A percentile compares a stretch with the other conserved stretches of the same genome.
phyloP scores from a whole-genome alignment of 441 rosid species.

The Daphne laureola region DNA sequence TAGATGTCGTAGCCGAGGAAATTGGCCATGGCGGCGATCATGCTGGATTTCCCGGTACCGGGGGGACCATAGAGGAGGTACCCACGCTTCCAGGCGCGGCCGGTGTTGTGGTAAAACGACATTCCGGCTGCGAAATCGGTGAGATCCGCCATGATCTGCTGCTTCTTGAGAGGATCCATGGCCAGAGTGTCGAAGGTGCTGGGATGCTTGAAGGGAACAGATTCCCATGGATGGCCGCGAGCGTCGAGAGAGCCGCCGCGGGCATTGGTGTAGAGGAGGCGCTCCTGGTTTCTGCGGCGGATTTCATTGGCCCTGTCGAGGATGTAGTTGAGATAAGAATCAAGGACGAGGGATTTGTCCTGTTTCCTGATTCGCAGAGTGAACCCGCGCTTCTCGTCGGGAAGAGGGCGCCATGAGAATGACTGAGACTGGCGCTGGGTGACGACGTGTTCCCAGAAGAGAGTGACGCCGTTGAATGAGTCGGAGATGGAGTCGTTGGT shows the following conservation, averaged over 20 bases:
- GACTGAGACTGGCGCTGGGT: conserved; percentile 62
- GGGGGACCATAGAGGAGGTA: conserved; percentile 77
- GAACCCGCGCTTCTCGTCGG: conserved; percentile 88
- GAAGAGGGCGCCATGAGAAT: conserved; percentile 80
- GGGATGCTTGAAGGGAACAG: conserved; percentile 84
- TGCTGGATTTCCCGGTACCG: conserved; percentile 72
- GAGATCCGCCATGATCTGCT: conserved; percentile 53
- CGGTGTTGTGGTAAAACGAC: conserved; percentile 66
- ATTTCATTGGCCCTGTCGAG: conserved; percentile 64
- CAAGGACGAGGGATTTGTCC: conserved; percentile 50
- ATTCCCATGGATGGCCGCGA: conserved; percentile 91
- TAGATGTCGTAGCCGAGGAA: conserved; percentile 60
- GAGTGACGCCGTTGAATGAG: conserved; percentile 40
- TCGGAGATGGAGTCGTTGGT: conserved; percentile 72
- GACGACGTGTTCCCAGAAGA: conserved; percentile 80
- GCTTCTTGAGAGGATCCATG: conserved; percentile 62
- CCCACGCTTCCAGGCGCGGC: conserved; percentile 81
- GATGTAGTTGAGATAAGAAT: conserved; percentile 67
- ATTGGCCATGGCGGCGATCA: conserved; percentile 89
- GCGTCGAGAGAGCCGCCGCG: conserved; percentile 79
- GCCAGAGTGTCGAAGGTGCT: conserved; percentile 86
- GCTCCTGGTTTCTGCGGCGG: conserved; percentile 54
- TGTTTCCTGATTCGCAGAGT: conserved; percentile 57
- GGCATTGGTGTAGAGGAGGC: conserved; percentile 70
- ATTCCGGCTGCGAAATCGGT: conserved; percentile 51